Evolutionary conservation across 257 asterid genomes (phyloP), one percentile per base, ranked within the genome.

Genomic region (Craterostigma plantagineum): DNA sequence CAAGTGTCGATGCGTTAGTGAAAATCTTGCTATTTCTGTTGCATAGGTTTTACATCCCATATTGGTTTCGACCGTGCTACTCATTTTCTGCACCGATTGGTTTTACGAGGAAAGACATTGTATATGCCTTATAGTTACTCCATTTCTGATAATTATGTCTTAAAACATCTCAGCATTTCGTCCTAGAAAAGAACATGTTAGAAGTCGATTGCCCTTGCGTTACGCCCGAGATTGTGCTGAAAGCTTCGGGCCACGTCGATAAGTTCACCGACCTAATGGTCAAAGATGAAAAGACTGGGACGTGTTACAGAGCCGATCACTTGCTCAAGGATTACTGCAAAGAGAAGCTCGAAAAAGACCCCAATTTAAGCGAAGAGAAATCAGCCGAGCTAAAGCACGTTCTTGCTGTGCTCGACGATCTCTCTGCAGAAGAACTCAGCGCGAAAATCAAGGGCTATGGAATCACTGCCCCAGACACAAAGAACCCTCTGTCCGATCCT

Each of bases 181-280:
- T 79, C 27, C 64, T 75, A 3, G 82, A 72, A 50, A 86, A 79
- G 59, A 75, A 67, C 56, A 79, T 79, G 87, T 46, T 79, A 39
- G 92, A 79, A 58, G 69, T 79, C 35, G 92, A 79, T 56, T 75
- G 92, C 51, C 87, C 92, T 0, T 79, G 87, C 60, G 82, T 79
- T 9, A 79, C 92, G 0, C 87, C 87, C 8, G 80, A 76, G 52
- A 49, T 55, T 40, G 92, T 75, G 45, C 73, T 79, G 45, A 76
- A 75, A 64, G 87, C 87, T 8, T 79, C 92, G 0, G 92, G 92
- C 30, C 92, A 79, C 39, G 87, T 79, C 38, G 92, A 79, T 50
- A 75, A 75, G 71, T 79, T 79, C 59, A 79, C 92, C 43, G 92
- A 79, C 57, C 87, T 79, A 30, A 75, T 75, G 92, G 86, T 75